Evolutionary conservation across 768 basidiomycete species (phyloP).

Genomic region (Russula compacta): DNA sequence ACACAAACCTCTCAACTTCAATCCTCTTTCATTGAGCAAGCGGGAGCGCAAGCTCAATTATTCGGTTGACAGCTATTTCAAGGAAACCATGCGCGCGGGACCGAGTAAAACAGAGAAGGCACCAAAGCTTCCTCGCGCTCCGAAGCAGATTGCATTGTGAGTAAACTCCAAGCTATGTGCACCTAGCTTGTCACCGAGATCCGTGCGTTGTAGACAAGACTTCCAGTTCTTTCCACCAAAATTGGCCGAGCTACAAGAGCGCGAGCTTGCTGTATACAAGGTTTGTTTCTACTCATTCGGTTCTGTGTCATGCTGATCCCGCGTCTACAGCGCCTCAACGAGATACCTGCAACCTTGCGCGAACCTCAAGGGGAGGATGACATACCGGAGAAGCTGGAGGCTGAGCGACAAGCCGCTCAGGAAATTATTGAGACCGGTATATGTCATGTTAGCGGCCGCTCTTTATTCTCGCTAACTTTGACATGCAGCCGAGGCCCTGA

Average conservation of each 20-base stretch:
- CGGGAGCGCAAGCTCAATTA: constrained; percentile 91
- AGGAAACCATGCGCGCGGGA: constrained; percentile 77
- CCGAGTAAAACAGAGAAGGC: constrained; percentile 74
- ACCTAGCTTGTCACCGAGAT: neutral
- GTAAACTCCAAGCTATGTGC: constrained; percentile 22
- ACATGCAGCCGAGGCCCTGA: constrained; percentile 70
- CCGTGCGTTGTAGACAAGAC: constrained; percentile 53
- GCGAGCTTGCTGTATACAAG: constrained; percentile 76
- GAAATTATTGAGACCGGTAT: constrained; percentile 80
- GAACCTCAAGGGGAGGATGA: constrained; percentile 66
- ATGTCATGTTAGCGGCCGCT: constrained; percentile 1
- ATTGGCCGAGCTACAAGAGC: constrained; percentile 74
- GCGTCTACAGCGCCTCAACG: constrained; percentile 46
- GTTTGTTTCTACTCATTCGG: constrained; percentile 28
- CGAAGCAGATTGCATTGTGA: constrained; percentile 79
- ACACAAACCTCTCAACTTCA: constrained; percentile 64
- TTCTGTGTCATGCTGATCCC: neutral
- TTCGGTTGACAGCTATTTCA: constrained; percentile 92
- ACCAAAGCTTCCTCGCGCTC: constrained; percentile 74
- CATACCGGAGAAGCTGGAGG: constrained; percentile 76
- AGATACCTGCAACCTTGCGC: constrained; percentile 52
- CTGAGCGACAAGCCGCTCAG: constrained; percentile 70
- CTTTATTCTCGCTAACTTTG: neutral
- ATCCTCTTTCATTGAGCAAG: constrained; percentile 81
- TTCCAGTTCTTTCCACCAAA: constrained; percentile 93